Evolutionary conservation across 108 stramenopile genomes (phyloP).

Genomic region (Cyclotella kingstonii): DNA sequence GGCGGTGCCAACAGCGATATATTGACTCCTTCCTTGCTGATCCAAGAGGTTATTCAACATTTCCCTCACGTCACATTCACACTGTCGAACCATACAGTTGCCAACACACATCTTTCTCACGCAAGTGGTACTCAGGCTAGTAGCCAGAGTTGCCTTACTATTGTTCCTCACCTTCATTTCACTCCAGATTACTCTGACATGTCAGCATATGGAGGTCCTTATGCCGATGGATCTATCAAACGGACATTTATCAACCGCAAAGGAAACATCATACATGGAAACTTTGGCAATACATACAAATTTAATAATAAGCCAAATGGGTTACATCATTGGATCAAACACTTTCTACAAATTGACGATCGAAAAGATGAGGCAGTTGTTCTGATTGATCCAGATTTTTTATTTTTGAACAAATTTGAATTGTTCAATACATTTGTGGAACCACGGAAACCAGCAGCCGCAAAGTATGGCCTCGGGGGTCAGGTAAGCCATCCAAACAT

Average conservation of each 20-base stretch:
- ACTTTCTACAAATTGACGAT: constrained; percentile 25
- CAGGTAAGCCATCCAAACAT: constrained; percentile 14
- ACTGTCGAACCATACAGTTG: constrained; percentile 23
- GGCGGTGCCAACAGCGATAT: constrained; percentile 43
- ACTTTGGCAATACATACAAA: constrained; percentile 48
- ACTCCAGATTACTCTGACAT: constrained; percentile 55
- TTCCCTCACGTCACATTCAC: constrained; percentile 43
- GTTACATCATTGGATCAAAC: constrained; percentile 41
- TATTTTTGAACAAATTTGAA: constrained; percentile 49
- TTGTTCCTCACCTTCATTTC: constrained; percentile 49
- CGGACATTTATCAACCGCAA: constrained; percentile 31
- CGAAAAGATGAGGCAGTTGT: constrained; percentile 41
- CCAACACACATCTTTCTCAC: background rate
- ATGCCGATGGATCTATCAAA: constrained; percentile 43
- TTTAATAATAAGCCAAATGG: constrained; percentile 63
- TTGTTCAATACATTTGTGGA: constrained; percentile 24
- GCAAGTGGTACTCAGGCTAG: background rate
- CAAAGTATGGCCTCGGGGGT: constrained; percentile 48
- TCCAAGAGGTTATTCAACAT: constrained; percentile 33
- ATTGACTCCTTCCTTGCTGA: constrained; percentile 23
- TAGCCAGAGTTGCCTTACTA: constrained; percentile 12
- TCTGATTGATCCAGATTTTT: constrained; percentile 58
- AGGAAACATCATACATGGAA: constrained; percentile 29
- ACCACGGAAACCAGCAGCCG: constrained; percentile 46
- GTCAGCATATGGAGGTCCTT: constrained; percentile 49